Evolutionary conservation across 2,329 filamentous ascomycete species (phyloP).

Genomic region (Aspergillus sp.): DNA sequence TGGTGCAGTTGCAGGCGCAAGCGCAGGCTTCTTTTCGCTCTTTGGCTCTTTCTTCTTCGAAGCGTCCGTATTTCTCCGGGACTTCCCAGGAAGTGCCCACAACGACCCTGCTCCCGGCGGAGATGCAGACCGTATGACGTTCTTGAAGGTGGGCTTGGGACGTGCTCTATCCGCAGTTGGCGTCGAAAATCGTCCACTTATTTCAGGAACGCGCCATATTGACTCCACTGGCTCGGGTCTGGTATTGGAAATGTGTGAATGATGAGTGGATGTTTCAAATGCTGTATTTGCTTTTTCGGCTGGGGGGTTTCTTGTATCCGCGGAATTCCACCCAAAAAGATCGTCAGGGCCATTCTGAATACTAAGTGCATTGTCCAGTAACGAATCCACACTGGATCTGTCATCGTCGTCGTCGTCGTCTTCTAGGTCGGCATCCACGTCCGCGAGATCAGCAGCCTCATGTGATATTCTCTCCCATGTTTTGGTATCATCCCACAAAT

Average conservation of each 20-base stretch:
- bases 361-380: slow-evolving; percentile 13
- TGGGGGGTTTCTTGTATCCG: slow-evolving; percentile 2
- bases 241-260: slow-evolving; percentile 7
- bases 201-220: slow-evolving; percentile 28
- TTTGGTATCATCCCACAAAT: background rate
- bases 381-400: slow-evolving; percentile 17
- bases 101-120: slow-evolving; percentile 32
- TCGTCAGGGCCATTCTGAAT: slow-evolving; percentile 5
- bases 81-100: slow-evolving; percentile 29
- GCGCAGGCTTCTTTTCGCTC: slow-evolving; percentile 2
- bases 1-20: no score
- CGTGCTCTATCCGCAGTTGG: slow-evolving; percentile 16
- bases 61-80: slow-evolving; percentile 16
- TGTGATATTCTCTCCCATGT: slow-evolving; percentile 1
- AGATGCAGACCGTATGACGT: slow-evolving; percentile 21
- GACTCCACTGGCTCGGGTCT: slow-evolving; percentile 16
- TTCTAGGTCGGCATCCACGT: no score
- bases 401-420: slow-evolving; percentile 15
- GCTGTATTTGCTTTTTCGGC: slow-evolving; percentile 14
- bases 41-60: slow-evolving; percentile 15
- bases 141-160: slow-evolving; percentile 5
- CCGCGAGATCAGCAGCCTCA: slow-evolving; percentile 1
- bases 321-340: background rate
- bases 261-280: slow-evolving; percentile 4
- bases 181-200: slow-evolving; percentile 19